These are phyloP conservation scores for Trichoderma harzianum DNA, from an alignment of 2,329 filamentous ascomycete species.

Conservation along the genomic window DNA sequence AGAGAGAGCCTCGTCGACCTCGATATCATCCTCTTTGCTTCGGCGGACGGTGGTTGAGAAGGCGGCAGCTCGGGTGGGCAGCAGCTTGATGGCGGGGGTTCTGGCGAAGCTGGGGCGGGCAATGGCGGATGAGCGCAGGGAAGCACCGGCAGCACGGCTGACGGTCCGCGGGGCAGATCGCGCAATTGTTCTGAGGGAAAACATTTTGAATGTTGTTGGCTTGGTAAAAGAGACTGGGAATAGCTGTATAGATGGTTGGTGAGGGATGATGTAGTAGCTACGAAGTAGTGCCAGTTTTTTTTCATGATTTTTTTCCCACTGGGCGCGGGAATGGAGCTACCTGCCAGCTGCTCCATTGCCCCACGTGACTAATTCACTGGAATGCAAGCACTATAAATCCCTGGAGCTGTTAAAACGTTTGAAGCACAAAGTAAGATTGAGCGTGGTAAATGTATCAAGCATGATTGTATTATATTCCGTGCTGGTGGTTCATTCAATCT, in stretches of 20 bases:
- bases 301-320: neutral
- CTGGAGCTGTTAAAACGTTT: neutral
- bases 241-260: constrained; percentile 27
- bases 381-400: constrained; percentile 9
- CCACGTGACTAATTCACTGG: constrained; percentile 11
- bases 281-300: neutral
- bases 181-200: constrained; percentile 63
- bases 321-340: neutral
- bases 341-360: neutral
- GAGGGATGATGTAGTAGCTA: constrained; percentile 20
- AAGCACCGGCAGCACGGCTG: constrained; percentile 52
- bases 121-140: constrained; percentile 47
- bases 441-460: neutral
- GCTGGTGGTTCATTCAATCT: neutral
- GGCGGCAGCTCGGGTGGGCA: constrained; percentile 44
- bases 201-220: constrained; percentile 47
- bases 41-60: constrained; percentile 41
- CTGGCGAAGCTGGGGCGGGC: constrained; percentile 50
- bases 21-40: constrained; percentile 35
- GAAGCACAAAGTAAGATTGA: neutral
- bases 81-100: constrained; percentile 35
- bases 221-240: neutral
- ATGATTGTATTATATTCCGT: neutral
- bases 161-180: constrained; percentile 65
- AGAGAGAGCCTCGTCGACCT: constrained; percentile 74